phyloP scores from a whole-genome alignment of 352 stramenopile species.

The Phytophthora europaea region DNA sequence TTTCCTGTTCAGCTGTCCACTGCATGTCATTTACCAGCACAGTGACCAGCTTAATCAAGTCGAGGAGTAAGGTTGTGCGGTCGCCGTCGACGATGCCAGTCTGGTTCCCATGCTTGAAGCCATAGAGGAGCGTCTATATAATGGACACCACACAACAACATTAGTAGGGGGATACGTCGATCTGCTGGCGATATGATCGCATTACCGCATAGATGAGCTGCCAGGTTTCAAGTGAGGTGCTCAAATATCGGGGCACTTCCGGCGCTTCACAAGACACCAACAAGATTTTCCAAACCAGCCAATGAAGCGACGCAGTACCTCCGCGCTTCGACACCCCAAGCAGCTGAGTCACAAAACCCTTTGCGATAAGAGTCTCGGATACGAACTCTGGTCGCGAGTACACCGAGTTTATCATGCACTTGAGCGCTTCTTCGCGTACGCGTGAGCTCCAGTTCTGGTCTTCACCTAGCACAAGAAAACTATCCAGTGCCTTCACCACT shows the following conservation, averaged over 20 bases:
- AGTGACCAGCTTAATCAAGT: conserved; percentile 67
- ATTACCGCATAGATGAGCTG: conserved; percentile 53
- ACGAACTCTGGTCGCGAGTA: conserved; percentile 73
- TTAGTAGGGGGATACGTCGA: neutral
- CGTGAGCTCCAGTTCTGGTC: conserved; percentile 9
- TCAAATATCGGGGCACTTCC: conserved; percentile 39
- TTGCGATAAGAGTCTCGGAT: conserved; percentile 32
- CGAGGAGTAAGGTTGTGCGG: conserved; percentile 48
- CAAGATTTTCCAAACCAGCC: conserved; percentile 70
- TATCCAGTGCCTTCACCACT: conserved; percentile 42
- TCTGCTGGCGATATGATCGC: neutral
- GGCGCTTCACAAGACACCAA: conserved; percentile 61
- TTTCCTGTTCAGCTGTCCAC: conserved; percentile 50
- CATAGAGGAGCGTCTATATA: conserved; percentile 58
- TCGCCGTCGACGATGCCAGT: conserved; percentile 26
- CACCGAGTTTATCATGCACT: conserved; percentile 77
- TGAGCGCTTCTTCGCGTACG: conserved; percentile 64
- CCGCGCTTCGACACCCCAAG: conserved; percentile 37
- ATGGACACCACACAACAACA: neutral
- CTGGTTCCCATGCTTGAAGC: conserved; percentile 28
- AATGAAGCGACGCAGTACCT: conserved; percentile 48
- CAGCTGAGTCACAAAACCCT: conserved; percentile 36
- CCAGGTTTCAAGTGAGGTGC: conserved; percentile 48
- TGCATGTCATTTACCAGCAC: conserved; percentile 69
- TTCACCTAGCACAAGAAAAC: conserved; percentile 45